A percentile compares a stretch with the other conserved stretches of the same genome.
phyloP scores from a whole-genome alignment of 1,284 basidiomycete species.

The Trichosporon ovoides region DNA sequence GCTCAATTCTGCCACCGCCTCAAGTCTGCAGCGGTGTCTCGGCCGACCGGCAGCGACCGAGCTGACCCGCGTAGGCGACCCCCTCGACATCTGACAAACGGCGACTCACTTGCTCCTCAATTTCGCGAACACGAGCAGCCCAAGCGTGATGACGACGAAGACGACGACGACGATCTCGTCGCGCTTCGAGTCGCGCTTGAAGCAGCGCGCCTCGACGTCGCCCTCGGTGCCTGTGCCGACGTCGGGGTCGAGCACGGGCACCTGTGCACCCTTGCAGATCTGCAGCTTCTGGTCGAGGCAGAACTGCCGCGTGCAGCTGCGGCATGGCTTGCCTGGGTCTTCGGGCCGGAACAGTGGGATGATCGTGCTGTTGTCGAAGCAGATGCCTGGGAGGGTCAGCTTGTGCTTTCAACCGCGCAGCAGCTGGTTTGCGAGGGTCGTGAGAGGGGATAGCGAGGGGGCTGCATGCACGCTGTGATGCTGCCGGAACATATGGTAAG shows the following conservation, averaged over 20 bases:
- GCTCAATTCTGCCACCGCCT: too few species aligned
- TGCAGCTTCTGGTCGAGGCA: slow-evolving; percentile 85
- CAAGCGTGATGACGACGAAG: slow-evolving; percentile 77
- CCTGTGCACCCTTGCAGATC: slow-evolving; percentile 67
- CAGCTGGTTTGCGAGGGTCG: too few species aligned
- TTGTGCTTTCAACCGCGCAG: background rate
- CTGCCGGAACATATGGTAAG: too few species aligned
- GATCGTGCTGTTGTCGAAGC: slow-evolving; percentile 85
- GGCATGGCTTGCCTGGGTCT: slow-evolving; percentile 79
- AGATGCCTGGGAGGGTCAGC: slow-evolving; percentile 61
- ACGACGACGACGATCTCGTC: slow-evolving; percentile 85
- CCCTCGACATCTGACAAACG: too few species aligned
- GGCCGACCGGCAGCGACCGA: too few species aligned
- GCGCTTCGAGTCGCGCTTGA: slow-evolving; percentile 74
- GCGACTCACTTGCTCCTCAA: slow-evolving; percentile 55
- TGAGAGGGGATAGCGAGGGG: too few species aligned
- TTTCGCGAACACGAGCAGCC: slow-evolving; percentile 72
- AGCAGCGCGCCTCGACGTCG: slow-evolving; percentile 90
- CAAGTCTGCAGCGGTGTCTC: too few species aligned
- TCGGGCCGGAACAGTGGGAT: slow-evolving; percentile 73
- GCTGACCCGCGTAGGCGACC: too few species aligned
- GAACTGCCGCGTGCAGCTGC: slow-evolving; percentile 90
- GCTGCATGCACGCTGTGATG: too few species aligned
- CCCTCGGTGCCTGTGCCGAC: slow-evolving; percentile 93
- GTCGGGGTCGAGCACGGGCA: slow-evolving; percentile 82